Base-by-base conservation (phyloP, 345 rosid species). In the Corchorus capsularis region DNA sequence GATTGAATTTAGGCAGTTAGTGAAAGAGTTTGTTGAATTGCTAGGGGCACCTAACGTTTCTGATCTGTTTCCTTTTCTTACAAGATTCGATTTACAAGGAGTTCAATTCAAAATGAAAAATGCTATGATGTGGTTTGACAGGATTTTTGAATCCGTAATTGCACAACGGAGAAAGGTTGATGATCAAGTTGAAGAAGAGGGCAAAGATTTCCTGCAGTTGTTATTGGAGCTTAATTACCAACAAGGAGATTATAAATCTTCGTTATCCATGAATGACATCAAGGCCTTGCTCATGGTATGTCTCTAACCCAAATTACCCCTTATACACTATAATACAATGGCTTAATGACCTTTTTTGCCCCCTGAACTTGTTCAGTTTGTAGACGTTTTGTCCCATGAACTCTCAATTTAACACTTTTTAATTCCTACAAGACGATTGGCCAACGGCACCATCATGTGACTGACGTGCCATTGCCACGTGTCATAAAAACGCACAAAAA, bases 131-230 rank as follows among this genome's bases (percentile, higher is more conserved):
- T 43, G 70, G 53, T 9, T 66, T 9, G 70, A 66, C 45, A 5
- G 19, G 70, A 43, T 66, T 16, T 66, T 66, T 2, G 70, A 66
- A 41, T 66, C 70, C 8, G 53, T 66, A 27, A 66, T 66, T 45
- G 52, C 70, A 43, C 52, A 47, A 8, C 35, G 70, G 19, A 66
- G 0, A 47, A 45, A 66, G 53, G 50, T 4, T 45, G 15, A 11
- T 11, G 63, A 43, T 45, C 19, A 65, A 14, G 12, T 14, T 22
- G 22, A 67, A 8, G 45, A 10, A 37, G 37, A 67, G n/a, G 17
- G 4, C 45, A 75, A 79, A 78, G 85, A 86, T 52, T 79, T 83
- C 54, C 60, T 86, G 70, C 76, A 80, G 78, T 12, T 65, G 16
- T 65, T 83, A 52, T 63, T 86, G 79, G 72, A 82, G 20, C 37